A percentile compares a stretch with the other conserved stretches of the same genome.
Evolutionary conservation across 768 basidiomycete species (phyloP).

Genomic region (Tricholoma flavovirens): DNA sequence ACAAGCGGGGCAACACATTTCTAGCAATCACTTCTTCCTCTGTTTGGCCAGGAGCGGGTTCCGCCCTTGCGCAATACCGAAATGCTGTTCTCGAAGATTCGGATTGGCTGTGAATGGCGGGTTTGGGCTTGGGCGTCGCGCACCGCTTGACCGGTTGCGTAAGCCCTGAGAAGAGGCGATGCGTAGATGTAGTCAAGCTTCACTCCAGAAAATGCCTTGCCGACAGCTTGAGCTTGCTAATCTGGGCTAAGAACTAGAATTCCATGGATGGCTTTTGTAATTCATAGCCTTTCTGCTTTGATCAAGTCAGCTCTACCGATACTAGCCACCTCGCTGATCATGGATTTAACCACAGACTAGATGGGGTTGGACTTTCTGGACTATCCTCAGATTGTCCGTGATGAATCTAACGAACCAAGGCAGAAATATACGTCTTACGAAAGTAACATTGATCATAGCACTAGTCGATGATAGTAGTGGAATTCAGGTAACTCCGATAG

Average conservation of each 20-base stretch:
- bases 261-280: background rate
- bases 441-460: background rate
- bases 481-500: no score
- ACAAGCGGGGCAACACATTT: conserved; percentile 50
- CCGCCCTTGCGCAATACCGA: conserved; percentile 64
- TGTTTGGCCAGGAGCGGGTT: conserved; percentile 25
- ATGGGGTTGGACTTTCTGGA: conserved; percentile 22
- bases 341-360: background rate
- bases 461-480: background rate
- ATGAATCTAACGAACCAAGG: conserved; percentile 37
- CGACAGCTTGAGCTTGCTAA: conserved; percentile 61
- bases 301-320: background rate
- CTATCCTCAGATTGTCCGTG: conserved; percentile 74
- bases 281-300: conserved; percentile 20
- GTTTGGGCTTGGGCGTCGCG: conserved; percentile 44
- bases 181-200: conserved; percentile 55
- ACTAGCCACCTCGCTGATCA: conserved; percentile 20
- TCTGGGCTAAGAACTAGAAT: background rate
- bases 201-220: conserved; percentile 42
- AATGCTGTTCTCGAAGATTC: conserved; percentile 64
- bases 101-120: conserved; percentile 49
- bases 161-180: conserved; percentile 62
- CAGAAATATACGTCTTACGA: conserved; percentile 10
- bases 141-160: conserved; percentile 54
- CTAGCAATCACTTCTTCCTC: conserved; percentile 41